phyloP scores from a whole-genome alignment of 306 rosid genomes.

The Cicer cuneatum region DNA sequence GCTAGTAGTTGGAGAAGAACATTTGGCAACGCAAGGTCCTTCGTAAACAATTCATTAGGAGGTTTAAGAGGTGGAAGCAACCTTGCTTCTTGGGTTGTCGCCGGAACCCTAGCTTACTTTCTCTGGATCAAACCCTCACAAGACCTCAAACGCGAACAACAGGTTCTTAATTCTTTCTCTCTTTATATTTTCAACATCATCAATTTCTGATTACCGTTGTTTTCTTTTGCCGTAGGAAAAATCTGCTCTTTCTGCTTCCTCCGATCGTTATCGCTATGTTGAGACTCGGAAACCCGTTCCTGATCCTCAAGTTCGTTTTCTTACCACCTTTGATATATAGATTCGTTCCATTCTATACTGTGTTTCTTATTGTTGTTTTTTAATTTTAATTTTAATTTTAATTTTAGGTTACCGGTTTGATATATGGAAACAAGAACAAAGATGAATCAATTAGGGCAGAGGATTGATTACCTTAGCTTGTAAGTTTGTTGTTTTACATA shows the following conservation, averaged over 20 bases:
- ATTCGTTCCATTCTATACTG: neutral
- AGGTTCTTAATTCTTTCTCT: conserved; percentile 41
- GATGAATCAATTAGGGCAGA: conserved; percentile 44
- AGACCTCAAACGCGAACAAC: conserved; percentile 81
- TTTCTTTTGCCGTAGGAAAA: conserved; percentile 50
- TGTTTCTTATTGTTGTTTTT: neutral
- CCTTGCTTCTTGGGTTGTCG: conserved; percentile 89
- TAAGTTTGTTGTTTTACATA: conserved; percentile 32
- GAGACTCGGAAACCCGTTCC: conserved; percentile 89
- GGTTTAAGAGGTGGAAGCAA: conserved; percentile 83
- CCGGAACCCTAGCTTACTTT: conserved; percentile 91
- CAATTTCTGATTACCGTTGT: neutral
- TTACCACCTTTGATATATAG: neutral
- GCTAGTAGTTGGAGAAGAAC: conserved; percentile 74
- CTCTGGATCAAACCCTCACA: conserved; percentile 95
- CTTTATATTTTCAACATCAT: neutral
- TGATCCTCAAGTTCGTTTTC: conserved; percentile 70
- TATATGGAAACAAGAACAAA: conserved; percentile 73
- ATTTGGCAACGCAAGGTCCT: conserved; percentile 75
- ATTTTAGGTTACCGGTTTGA: conserved; percentile 73
- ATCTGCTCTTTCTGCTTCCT: conserved; percentile 68
- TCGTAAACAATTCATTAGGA: conserved; percentile 77
- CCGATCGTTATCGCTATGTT: conserved; percentile 67
- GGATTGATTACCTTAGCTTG: conserved; percentile 52
- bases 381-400: neutral